Base-by-base conservation (phyloP, 352 stramenopile species). In the Pythium catenulatum region DNA sequence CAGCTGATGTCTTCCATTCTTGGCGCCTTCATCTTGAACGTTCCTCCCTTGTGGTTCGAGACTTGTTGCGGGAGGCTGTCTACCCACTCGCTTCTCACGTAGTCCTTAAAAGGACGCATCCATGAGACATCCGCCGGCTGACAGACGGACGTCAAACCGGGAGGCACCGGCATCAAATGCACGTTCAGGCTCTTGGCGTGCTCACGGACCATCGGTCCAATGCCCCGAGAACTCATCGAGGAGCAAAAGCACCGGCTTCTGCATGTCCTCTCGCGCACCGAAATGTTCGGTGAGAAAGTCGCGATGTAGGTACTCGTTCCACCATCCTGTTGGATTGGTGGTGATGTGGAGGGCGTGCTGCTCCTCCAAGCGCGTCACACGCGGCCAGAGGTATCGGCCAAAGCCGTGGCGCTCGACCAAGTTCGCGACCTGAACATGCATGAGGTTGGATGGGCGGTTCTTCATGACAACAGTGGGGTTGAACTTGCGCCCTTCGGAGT, bases 401-500 rank as follows among this genome's bases (percentile, higher is more conserved):
- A 68, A 68, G 58, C 58, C 58, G 23, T 68, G 58, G 58, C 58
- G 58, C 23, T 39, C 32, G 30, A 27, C 9, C 27, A 45, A 27
- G 32, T 68, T 68, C 58, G 41, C 58, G 4, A 39, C 9, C 9
- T 43, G 32, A 27, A 30, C 19, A 2, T 68, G 30, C 13, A 25
- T n/a, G 2, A 21, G 25, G 21, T 25, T 82, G 1, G 75, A 87
- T 15, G 54, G 59, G 1, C n/a, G 15, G n/a, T 82, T 79, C 43
- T 91, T 90, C 7, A 84, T 32, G 4, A 91, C 69, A 21, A 89
- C 66, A 76, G 83, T 89, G 0, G 84, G 54, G n/a, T 61, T 23
- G 13, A 72, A 84, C 50, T 87, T 88, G 21, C 73, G 68, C 23
- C 74, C 85, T 25, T 61, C 70, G 3, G 32, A 80, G 50, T 88